Conservation (phyloP, 2,329 filamentous ascomycete species). For the Xylaria sp. region DNA sequence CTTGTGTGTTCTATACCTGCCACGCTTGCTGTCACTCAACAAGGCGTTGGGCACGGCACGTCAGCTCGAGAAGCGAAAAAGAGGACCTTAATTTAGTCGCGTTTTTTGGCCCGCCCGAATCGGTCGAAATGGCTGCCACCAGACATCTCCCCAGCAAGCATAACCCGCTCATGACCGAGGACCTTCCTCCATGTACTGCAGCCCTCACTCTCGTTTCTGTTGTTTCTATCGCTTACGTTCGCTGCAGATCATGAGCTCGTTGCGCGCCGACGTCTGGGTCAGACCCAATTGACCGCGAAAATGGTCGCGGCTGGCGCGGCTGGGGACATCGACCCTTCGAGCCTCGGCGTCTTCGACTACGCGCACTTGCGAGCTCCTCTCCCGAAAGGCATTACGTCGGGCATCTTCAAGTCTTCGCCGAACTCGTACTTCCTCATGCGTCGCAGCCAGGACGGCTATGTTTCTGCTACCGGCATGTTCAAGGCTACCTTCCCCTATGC, state of each 20-base stretch:
- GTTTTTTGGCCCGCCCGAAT: slow-evolving; percentile 13
- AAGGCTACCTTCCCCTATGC: slow-evolving; percentile 86
- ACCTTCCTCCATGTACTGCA: slow-evolving; percentile 63
- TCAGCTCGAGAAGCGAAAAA: too few species aligned
- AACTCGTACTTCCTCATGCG: slow-evolving; percentile 98
- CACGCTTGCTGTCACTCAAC: slow-evolving; percentile 9
- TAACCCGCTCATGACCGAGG: slow-evolving; percentile 68
- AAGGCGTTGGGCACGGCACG: slow-evolving; percentile 1
- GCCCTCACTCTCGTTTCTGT: slow-evolving; percentile 7
- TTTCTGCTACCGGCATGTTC: slow-evolving; percentile 90
- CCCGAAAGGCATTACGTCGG: slow-evolving; percentile 87
- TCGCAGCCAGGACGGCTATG: slow-evolving; percentile 80
- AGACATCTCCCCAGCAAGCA: slow-evolving; percentile 60
- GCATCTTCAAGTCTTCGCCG: slow-evolving; percentile 87
- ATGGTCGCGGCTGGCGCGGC: slow-evolving; percentile 71
- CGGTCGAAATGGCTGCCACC: slow-evolving; percentile 41
- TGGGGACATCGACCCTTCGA: slow-evolving; percentile 72
- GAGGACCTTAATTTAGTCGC: slow-evolving; percentile 23
- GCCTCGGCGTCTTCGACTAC: slow-evolving; percentile 89
- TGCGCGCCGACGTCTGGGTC: slow-evolving; percentile 82
- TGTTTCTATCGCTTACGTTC: slow-evolving; percentile 23
- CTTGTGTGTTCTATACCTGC: slow-evolving; percentile 8
- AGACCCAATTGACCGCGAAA: slow-evolving; percentile 87
- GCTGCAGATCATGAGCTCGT: slow-evolving; percentile 71
- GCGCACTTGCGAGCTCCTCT: slow-evolving; percentile 91